Evolutionary conservation across 2,329 filamentous ascomycete genomes (phyloP).

Genomic region (Ophiostoma quercus): DNA sequence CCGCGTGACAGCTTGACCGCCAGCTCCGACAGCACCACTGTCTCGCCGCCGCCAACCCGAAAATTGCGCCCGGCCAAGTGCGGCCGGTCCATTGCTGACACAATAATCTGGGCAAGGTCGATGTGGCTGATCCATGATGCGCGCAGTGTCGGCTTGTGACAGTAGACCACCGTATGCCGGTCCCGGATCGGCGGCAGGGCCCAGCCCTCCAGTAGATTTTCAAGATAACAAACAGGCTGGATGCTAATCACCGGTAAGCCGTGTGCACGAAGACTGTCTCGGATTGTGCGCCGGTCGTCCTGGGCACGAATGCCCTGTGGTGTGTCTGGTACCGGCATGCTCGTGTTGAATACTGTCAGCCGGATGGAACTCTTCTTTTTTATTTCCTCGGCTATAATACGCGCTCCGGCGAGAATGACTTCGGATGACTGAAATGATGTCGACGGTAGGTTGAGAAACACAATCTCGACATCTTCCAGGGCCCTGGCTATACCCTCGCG

Average conservation of each 20-base stretch:
- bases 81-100: background rate
- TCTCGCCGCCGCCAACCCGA: background rate
- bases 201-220: background rate
- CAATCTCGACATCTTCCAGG: background rate
- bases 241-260: background rate
- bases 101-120: background rate
- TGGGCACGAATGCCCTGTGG: slow-evolving; percentile 29
- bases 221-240: background rate
- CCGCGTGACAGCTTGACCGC: slow-evolving; percentile 33
- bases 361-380: background rate
- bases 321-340: slow-evolving; percentile 31
- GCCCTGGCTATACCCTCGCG: background rate
- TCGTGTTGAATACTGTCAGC: slow-evolving; percentile 30
- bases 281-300: slow-evolving; percentile 35
- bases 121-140: background rate
- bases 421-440: background rate
- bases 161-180: background rate
- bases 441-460: background rate
- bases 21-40: slow-evolving; percentile 24
- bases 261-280: slow-evolving; percentile 30
- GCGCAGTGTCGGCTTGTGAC: background rate
- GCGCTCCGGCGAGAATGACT: background rate
- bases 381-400: background rate
- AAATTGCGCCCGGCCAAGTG: background rate
- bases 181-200: background rate